Evolutionary conservation across 345 rosid species (phyloP), one percentile per base, ranked within the genome.

Genomic region (Populus alba): DNA sequence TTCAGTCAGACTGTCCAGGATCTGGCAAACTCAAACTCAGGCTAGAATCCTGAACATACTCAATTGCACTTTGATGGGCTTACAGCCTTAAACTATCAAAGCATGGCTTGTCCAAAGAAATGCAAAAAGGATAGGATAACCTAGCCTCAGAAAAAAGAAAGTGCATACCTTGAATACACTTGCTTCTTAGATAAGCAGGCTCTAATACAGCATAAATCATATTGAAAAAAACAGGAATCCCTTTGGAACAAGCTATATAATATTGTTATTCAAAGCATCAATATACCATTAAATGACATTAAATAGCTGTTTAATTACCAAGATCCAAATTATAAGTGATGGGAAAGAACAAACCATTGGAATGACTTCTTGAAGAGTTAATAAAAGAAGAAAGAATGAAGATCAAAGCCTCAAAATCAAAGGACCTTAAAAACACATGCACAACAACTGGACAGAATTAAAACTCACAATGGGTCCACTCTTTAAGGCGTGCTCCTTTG

Each of bases 401-500:
- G 33, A 13, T 27, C 71, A 13, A 59, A 20, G 6, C 27, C 37
- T 74, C 5, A 7, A 15, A 22, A 13, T 8, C 51, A 69, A 41
- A 20, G 55, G 3, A 20, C 70, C 20, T 67, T 22, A 35, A 38
- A 29, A 77, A 11, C 3, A 53, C 37, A 11, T 3, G 41, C 53
- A 83, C 22, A 57, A 51, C 17, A 81, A 65, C 22, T 38, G 12
- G 0, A 70, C 29, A 75, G 74, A 66, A 72, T 10, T 31, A 47
- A 80, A 61, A 86, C 97, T 90, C 84, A 96, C 99, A 71, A 96
- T 88, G 8, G 99, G 99, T 70, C 97, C 99, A 85, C 94, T 94
- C 88, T 92, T 93, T 87, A 94, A 80, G 41, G 87, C 97, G 84
- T 90, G 88, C 75, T 90, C 97, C 87, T 96, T 96, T 2, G 99